Evolutionary conservation across 495 filamentous ascomycete species (phyloP), one percentile per base, ranked within the genome.

Genomic region (Penicillium verhagenii): DNA sequence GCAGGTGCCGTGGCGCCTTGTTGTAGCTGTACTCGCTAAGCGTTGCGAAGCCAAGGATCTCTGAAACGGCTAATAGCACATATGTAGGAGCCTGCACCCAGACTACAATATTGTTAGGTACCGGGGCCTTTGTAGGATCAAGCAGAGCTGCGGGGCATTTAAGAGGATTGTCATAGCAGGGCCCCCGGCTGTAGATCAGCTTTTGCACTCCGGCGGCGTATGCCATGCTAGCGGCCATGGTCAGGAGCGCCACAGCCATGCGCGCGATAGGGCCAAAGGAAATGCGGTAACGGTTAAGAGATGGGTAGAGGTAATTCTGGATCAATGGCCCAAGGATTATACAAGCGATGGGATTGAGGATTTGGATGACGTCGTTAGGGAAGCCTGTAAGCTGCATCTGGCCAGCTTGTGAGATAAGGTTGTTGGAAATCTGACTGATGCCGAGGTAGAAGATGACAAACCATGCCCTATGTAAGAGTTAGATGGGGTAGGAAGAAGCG

Each of bases 361-460:
- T 88, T 53, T 63, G 61, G 53, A 88, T 81, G 35, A 87, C 71
- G 50, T 90, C 86, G 68, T 90, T 90, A 4, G 75, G 76, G 13
- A 73, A 71, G 23, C 76, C 73, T 48, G 78, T 70, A 7, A 69
- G 63, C 1, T 60, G 29, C 76, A 79, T 79, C 44, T 67, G 48
- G 10, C 66, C 75, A 26, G 73, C 75, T 60, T 66, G 78, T 1
- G 77, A 73, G 50, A 79, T 68, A 4, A 63, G 53, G 11, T 63
- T 63, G 25, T 60, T 63, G 53, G 50, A 57, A 20, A 57, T 63
- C 35, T 63, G 60, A 8, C n/a, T n/a, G n/a, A n/a, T n/a, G n/a
- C n/a, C n/a, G n/a, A n/a, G n/a, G n/a, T n/a, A n/a, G n/a, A n/a
- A n/a, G n/a, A n/a, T n/a, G 28, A 31, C 13, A 31, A 31, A 31